Percentiles rank a stretch among this genome's conserved stretches.
Conservation (phyloP, 441 rosid genomes). For the Isatis lusitanica region DNA sequence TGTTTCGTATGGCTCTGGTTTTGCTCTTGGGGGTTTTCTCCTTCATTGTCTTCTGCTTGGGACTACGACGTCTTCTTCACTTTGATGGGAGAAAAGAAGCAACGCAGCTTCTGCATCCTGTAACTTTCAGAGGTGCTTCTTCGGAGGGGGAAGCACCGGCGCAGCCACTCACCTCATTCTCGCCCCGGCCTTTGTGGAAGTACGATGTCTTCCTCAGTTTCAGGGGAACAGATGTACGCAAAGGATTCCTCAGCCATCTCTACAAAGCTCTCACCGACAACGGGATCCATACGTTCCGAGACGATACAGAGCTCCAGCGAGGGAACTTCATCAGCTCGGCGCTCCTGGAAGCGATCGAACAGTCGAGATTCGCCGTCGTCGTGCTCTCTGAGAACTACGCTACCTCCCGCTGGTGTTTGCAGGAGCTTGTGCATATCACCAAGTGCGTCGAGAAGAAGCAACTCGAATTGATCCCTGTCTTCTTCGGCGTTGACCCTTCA, state of each 20-base stretch:
- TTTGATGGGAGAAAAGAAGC: neutral
- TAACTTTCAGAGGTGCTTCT: neutral
- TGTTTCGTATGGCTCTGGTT: neutral
- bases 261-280: slow-evolving; percentile 29
- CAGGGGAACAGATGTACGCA: slow-evolving; percentile 31
- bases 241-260: slow-evolving; percentile 37
- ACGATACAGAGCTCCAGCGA: slow-evolving; percentile 29
- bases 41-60: neutral
- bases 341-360: slow-evolving; percentile 38
- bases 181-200: slow-evolving; percentile 7
- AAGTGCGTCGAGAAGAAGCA: slow-evolving; percentile 15
- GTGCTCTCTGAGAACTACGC: slow-evolving; percentile 48
- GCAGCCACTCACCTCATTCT: neutral
- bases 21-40: neutral
- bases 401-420: slow-evolving; percentile 38
- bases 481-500: slow-evolving; percentile 45
- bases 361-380: slow-evolving; percentile 39
- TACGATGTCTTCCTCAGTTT: slow-evolving; percentile 41
- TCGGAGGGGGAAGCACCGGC: neutral
- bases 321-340: slow-evolving; percentile 26
- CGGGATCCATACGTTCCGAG: slow-evolving; percentile 28
- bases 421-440: slow-evolving; percentile 45
- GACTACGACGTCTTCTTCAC: slow-evolving; percentile 7
- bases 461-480: slow-evolving; percentile 41
- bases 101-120: neutral